A percentile compares a stretch with the other conserved stretches of the same genome.
These are phyloP conservation scores for Dunaliella sp. DNA, from an alignment of 139 green algal genomes.

Conservation along the genomic window DNA sequence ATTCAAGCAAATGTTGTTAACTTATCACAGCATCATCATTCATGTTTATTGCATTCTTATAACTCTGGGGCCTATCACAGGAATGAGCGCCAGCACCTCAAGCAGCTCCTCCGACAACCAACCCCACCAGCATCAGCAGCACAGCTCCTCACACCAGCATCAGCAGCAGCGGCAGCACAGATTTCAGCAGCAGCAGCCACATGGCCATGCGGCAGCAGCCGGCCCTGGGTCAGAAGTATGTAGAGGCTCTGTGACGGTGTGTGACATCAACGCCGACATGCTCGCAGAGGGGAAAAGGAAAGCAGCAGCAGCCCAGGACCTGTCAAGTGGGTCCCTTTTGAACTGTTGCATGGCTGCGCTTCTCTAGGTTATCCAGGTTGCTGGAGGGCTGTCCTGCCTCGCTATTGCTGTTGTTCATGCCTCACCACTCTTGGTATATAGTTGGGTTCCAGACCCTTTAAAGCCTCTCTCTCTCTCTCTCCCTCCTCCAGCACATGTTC, in stretches of 20 bases:
- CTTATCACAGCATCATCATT: too few species aligned
- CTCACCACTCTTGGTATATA: too few species aligned
- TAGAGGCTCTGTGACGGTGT: slow-evolving; percentile 60
- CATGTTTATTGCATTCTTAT: too few species aligned
- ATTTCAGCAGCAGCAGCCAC: slow-evolving; percentile 12
- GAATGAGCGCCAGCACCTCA: background rate
- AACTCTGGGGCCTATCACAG: too few species aligned
- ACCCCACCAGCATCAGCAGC: slow-evolving; percentile 17
- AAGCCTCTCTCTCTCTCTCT: too few species aligned
- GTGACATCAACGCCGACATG: slow-evolving; percentile 97
- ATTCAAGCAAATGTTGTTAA: too few species aligned
- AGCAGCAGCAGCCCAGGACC: slow-evolving; percentile 38
- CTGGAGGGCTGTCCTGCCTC: too few species aligned
- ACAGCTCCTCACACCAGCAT: background rate
- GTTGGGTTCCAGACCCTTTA: too few species aligned
- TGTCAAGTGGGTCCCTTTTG: slow-evolving; percentile 28
- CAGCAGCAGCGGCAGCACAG: slow-evolving; percentile 17
- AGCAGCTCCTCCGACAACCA: too few species aligned
- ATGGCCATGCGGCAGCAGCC: background rate
- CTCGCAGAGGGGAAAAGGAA: slow-evolving; percentile 76
- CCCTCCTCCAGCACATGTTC: too few species aligned
- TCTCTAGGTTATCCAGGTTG: too few species aligned
- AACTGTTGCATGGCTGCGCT: background rate
- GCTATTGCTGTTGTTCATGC: too few species aligned
- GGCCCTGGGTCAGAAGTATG: slow-evolving; percentile 1